Percentiles rank a stretch among this genome's conserved stretches.
Conservation (phyloP, 345 rosid genomes). For the Eucalyptus polybractea region DNA sequence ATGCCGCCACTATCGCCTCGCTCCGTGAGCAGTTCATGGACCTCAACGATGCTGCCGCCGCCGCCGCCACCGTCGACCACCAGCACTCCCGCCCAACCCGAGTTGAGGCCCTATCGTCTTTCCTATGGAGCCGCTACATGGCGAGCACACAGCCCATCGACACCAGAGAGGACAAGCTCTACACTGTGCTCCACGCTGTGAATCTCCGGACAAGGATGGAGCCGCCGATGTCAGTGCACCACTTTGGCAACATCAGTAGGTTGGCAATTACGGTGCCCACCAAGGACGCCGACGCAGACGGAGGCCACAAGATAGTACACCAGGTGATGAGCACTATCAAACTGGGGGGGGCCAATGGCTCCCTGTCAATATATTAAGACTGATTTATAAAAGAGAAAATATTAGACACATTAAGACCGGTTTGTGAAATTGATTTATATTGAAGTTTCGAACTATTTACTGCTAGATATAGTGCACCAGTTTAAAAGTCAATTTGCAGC, state of each 20-base stretch:
- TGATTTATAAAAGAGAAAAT: not conserved
- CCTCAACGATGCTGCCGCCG: not conserved
- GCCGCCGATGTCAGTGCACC: not conserved
- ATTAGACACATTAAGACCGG: no score
- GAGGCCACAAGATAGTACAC: not conserved
- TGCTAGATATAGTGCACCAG: no score
- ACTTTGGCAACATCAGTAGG: conserved; percentile 1
- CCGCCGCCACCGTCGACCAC: accelerated
- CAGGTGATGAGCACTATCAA: not conserved
- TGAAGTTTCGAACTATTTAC: no score
- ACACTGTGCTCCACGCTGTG: not conserved
- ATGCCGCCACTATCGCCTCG: not conserved
- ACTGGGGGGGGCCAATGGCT: not conserved
- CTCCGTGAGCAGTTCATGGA: conserved; percentile 7
- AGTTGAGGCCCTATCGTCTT: not conserved
- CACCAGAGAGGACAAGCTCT: not conserved
- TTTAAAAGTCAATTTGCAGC: no score
- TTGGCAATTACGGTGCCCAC: not conserved
- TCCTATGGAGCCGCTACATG: conserved; percentile 1
- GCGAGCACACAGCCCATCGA: not conserved
- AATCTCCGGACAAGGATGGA: not conserved
- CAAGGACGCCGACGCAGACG: not conserved
- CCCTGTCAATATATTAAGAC: not conserved
- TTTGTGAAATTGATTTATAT: no score
- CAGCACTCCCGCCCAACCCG: not conserved